Evolutionary conservation across 1,139 yeast genomes (phyloP), one percentile per base, ranked within the genome.

Genomic region (Casaregolazyma suthepensis): DNA sequence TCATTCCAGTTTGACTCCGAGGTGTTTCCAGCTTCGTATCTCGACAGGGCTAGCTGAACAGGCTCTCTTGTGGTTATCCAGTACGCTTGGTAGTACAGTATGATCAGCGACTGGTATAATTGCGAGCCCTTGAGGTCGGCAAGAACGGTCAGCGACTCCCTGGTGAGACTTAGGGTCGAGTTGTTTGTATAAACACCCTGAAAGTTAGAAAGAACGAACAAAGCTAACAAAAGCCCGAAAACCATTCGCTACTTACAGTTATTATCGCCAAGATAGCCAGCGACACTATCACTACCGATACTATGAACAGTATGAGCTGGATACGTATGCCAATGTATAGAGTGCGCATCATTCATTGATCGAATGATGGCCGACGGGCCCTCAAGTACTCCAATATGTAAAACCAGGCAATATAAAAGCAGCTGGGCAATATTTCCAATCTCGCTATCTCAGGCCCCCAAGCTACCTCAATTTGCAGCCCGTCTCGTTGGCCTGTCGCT

Each of bases 81-180:
- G 56, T 78, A 78, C 1, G 84, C 79, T 66, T 88, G 96, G 66
- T 83, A 87, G 64, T 81, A 85, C 22, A 83, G 71, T 55, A 75
- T 78, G 58, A 79, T 78, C 56, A 87, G 71, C 42, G 81, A 78
- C 68, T 88, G 96, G 53, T 77, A 77, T 13, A 89, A 75, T 67
- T 90, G 96, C 0, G 93, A 79, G 0, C 93, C 81, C 67, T 88
- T 89, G 54, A 90, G 73, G 65, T 86, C 87, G 7, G 96, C 86
- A 15, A 89, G 86, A 49, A 87, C 88, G 63, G 80, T 81, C 43
- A 90, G 72, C 55, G 90, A 76, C 59, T 87, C 93, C 1, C 84
- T 81, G 59, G 94, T 75, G 50, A 87, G 71, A 52, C 77, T 71
- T 50, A 82, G 78, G 56, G 85, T 80, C 61, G 82, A 85, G 26